Evolutionary conservation across 306 rosid species (phyloP), one percentile per base, ranked within the genome.

Genomic region (Malus orientalis): DNA sequence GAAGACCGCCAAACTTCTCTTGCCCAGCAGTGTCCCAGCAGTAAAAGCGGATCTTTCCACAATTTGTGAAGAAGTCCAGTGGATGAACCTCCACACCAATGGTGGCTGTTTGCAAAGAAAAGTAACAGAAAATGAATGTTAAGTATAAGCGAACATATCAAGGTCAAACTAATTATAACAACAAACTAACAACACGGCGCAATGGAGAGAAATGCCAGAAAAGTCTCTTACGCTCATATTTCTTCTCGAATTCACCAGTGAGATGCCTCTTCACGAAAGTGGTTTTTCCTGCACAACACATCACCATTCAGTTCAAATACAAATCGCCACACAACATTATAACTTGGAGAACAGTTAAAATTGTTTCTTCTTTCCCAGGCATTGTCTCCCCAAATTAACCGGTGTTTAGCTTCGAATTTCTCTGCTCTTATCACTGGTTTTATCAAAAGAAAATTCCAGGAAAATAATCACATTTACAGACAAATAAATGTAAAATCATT

Each of bases 11-110:
- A 54, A 91, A 91, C 51, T 89, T 88, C 88, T 91, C 91, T 75
- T 91, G 93, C 27, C 96, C 96, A 64, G 93, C 93, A 81, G 96
- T 90, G 81, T 90, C 96, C 96, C 96, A 90, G 80, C 96, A 90
- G 82, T 88, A 79, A 85, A 91, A 91, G 42, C 93, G 87, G 60
- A 88, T 87, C 73, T 81, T 87, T 44, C 96, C 96, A 57, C 88
- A 81, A 32, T 91, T 91, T 8, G 93, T 88, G 80, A 84, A 80
- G 77, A 91, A 91, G 74, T 91, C 96, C 80, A 91, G 69, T 11
- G 96, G 96, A 74, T 91, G 93, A 79, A 91, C 91, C 81, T 91
- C 96, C 75, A 91, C 96, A 51, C 96, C 96, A 70, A 88, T 91
- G 61, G 96, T 91, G 59, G 96, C 96, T 89, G 85, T 77, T 53